Base-by-base conservation (phyloP, 495 filamentous ascomycete genomes). In the Xylaria palmicola region DNA sequence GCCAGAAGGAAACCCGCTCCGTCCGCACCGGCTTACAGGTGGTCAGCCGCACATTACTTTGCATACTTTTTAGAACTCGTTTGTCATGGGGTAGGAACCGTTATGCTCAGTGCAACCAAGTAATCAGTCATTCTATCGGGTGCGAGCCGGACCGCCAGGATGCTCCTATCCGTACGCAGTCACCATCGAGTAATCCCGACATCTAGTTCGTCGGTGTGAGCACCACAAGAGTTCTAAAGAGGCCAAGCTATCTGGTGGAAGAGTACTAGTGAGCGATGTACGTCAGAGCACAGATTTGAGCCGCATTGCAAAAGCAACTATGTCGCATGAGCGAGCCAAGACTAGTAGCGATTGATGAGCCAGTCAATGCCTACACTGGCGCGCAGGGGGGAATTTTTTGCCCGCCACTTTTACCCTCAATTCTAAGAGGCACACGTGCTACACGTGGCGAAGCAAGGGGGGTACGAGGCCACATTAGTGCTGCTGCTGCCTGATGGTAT, bases 401-500 rank as follows among this genome's bases (percentile, higher is more conserved):
- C n/a, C n/a, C n/a, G n/a, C n/a, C n/a, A n/a, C n/a, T n/a, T 10
- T 37, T 1, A 20, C 22, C 36, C 6, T 15, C 4, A 12, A n/a
- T 29, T 13, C 13, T 17, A 34, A 43, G 34, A 44, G 53, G 17
- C 49, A 37, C 29, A 12, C 19, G 15, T 40, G 1, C 20, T 34
- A 7, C 49, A 15, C 30, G 37, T 20, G 5, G 24, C 32, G 1
- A 26, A 36, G 3, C 10, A 52, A n/a, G 10, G 30, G 49, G 17
- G 22, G n/a, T 6, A 15, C 24, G 45, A 29, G 27, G 15, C 44
- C 44, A 48, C 24, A 29, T 15, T 15, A 30, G n/a, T 51, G 51
- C 34, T 22, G 22, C 24, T 54, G 51, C 29, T 54, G 51, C 51
- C 51, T 54, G 36, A 26, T n/a, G n/a, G n/a, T n/a, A n/a, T n/a